Evolutionary conservation across 1,139 yeast species (phyloP).

Genomic region (Pichia sp.): DNA sequence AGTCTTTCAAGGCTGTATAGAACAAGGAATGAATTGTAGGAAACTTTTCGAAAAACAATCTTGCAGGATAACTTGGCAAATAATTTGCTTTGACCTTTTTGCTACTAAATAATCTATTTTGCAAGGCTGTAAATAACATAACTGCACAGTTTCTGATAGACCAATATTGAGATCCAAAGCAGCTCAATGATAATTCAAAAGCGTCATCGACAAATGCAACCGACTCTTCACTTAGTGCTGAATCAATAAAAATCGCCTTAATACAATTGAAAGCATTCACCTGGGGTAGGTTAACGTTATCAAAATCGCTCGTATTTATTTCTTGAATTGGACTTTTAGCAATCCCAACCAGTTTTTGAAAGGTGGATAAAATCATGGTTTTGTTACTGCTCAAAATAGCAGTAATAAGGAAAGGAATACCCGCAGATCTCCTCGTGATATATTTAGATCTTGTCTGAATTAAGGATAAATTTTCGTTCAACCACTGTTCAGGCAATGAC

Average conservation of each 20-base stretch:
- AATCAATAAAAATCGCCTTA: slow-evolving; percentile 62
- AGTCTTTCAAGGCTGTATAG: slow-evolving; percentile 33
- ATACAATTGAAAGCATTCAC: slow-evolving; percentile 91
- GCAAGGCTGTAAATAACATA: slow-evolving; percentile 83
- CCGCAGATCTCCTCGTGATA: slow-evolving; percentile 90
- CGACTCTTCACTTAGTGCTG: slow-evolving; percentile 50
- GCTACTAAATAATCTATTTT: slow-evolving; percentile 70
- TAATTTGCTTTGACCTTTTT: slow-evolving; percentile 26
- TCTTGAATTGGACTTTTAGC: slow-evolving; percentile 43
- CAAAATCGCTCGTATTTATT: slow-evolving; percentile 16
- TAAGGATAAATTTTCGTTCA: slow-evolving; percentile 41
- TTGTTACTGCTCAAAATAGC: slow-evolving; percentile 59
- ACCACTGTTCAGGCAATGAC: slow-evolving; percentile 44
- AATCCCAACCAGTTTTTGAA: slow-evolving; percentile 41
- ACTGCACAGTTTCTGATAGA: slow-evolving; percentile 86
- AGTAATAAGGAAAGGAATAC: slow-evolving; percentile 71
- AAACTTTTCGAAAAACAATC: slow-evolving; percentile 61
- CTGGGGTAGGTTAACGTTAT: slow-evolving; percentile 73
- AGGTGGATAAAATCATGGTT: slow-evolving; percentile 37
- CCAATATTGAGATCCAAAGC: slow-evolving; percentile 68
- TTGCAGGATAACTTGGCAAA: slow-evolving; percentile 30
- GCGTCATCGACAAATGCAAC: slow-evolving; percentile 47
- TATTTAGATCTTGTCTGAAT: slow-evolving; percentile 50
- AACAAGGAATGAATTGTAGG: slow-evolving; percentile 44
- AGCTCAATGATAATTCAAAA: slow-evolving; percentile 48